Conservation (phyloP, 2,329 filamentous ascomycete species). For the Chaetomium olivaceum region DNA sequence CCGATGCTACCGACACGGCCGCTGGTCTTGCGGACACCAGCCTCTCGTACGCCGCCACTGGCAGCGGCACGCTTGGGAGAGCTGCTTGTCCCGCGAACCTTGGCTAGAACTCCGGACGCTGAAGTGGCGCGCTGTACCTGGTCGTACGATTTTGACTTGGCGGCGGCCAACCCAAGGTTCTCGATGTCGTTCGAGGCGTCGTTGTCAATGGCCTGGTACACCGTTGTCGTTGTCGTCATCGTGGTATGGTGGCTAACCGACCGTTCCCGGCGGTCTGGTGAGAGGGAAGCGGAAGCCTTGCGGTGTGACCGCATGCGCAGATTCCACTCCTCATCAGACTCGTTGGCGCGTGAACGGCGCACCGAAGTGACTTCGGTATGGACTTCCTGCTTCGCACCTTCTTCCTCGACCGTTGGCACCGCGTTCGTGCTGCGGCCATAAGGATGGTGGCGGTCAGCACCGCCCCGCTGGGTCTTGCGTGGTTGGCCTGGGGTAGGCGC, state of each 20-base stretch:
- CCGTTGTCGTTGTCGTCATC: conserved; percentile 58
- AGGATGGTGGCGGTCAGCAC: conserved; percentile 69
- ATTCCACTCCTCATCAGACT: conserved; percentile 82
- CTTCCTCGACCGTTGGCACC: conserved; percentile 48
- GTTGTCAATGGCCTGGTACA: conserved; percentile 64
- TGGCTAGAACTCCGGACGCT: conserved; percentile 59
- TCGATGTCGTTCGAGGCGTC: conserved; percentile 70
- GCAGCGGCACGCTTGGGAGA: conserved; percentile 32
- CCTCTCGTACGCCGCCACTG: conserved; percentile 54
- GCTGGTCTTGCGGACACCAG: conserved; percentile 62
- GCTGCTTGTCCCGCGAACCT: conserved; percentile 54
- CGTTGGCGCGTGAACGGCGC: conserved; percentile 62
- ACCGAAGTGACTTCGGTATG: conserved; percentile 63
- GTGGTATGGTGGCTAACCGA: conserved; percentile 76
- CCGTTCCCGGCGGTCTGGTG: conserved; percentile 50
- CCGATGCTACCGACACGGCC: conserved; percentile 61
- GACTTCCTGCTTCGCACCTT: conserved; percentile 48
- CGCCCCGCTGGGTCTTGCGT: conserved; percentile 74
- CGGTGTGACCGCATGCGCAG: conserved; percentile 70
- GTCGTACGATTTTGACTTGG: conserved; percentile 59
- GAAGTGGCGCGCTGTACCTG: conserved; percentile 49
- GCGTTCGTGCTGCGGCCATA: conserved; percentile 59
- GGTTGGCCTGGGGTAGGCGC: conserved; percentile 95
- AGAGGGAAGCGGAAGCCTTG: conserved; percentile 65
- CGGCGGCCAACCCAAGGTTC: conserved; percentile 59